Percentiles rank a stretch among this genome's conserved stretches.
Conservation (phyloP, 179 eudicot genomes). For the Heliamphora pulchella region DNA sequence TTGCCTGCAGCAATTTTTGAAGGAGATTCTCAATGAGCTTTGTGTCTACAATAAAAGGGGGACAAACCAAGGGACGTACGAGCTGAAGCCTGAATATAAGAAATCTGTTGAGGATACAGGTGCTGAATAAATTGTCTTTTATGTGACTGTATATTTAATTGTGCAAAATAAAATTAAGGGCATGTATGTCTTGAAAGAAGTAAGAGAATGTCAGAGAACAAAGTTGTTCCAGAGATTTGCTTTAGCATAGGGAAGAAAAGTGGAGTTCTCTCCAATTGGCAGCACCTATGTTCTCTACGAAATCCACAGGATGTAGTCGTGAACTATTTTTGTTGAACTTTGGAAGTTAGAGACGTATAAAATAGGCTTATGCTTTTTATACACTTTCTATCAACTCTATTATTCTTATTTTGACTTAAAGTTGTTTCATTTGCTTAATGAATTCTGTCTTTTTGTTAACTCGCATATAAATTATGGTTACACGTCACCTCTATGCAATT, state of each 20-base stretch:
- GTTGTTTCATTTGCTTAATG: conserved; percentile 1
- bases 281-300: not conserved
- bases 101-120: conserved; percentile 70
- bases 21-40: conserved; percentile 85
- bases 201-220: too few species aligned
- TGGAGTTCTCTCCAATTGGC: not conserved
- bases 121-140: conserved; percentile 37
- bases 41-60: conserved; percentile 96
- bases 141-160: conserved; percentile 13
- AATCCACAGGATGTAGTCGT: not conserved
- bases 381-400: not conserved
- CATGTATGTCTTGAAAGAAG: too few species aligned
- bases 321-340: conserved; percentile 3
- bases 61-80: conserved; percentile 87
- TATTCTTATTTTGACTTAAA: not conserved
- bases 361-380: not conserved
- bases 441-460: conserved; percentile 1
- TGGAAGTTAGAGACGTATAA: conserved; percentile 1
- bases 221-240: too few species aligned
- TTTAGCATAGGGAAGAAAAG: not conserved
- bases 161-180: not conserved
- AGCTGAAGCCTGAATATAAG: conserved; percentile 95
- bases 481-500: not conserved
- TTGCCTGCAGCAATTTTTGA: conserved; percentile 80
- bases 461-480: not conserved